phyloP scores from a whole-genome alignment of 2,329 filamentous ascomycete genomes.

The Zarea fungicola region DNA sequence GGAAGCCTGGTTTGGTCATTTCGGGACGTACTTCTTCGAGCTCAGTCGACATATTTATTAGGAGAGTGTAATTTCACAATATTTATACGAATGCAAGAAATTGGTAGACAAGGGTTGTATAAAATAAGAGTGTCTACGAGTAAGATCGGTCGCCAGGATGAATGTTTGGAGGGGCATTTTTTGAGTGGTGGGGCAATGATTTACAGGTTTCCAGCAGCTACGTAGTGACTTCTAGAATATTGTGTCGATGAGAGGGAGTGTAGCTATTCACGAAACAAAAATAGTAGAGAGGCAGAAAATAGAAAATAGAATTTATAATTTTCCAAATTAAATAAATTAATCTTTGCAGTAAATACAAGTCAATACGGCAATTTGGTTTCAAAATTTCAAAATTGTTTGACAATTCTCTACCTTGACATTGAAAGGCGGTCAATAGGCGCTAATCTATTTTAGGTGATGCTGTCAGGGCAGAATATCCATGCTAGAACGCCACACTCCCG shows the following conservation, averaged over 20 bases:
- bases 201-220: not conserved
- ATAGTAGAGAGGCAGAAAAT: not conserved
- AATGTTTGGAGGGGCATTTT: constrained; percentile 13
- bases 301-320: not conserved
- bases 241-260: not conserved
- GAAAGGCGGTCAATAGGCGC: too few relatives aligned
- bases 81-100: too few relatives aligned
- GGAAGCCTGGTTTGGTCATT: not conserved
- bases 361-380: too few relatives aligned
- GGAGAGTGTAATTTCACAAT: too few relatives aligned
- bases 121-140: constrained; percentile 1
- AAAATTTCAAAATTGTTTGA: too few relatives aligned
- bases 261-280: not conserved
- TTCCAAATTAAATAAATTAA: too few relatives aligned
- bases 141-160: not conserved
- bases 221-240: constrained; percentile 12
- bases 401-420: too few relatives aligned
- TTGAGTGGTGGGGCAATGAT: constrained; percentile 12
- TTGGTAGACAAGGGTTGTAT: too few relatives aligned
- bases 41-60: constrained; percentile 71
- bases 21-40: constrained; percentile 60
- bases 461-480: too few relatives aligned
- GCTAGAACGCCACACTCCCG: too few relatives aligned
- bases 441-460: too few relatives aligned
- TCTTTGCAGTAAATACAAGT: too few relatives aligned